Evolutionary conservation across 192 early-diverging fungal genomes (phyloP).

Genomic region (Rhizoclosmatium globosum): DNA sequence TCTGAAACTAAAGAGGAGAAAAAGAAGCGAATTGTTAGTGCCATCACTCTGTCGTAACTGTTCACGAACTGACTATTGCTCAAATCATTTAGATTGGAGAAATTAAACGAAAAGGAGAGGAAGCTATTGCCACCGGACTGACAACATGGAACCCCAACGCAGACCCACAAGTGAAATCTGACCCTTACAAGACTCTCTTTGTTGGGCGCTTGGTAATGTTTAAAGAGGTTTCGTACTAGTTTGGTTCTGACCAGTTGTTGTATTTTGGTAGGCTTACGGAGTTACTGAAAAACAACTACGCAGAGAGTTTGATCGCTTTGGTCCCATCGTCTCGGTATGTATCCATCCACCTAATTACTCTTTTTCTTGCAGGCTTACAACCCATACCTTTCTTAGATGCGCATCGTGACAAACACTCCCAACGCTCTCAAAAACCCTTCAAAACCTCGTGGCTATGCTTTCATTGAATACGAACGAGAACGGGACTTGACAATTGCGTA

Average conservation of each 20-base stretch:
- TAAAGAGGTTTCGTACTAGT: too few species aligned
- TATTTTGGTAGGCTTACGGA: constrained; percentile 62
- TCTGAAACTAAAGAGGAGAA: constrained; percentile 73
- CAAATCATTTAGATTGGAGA: constrained; percentile 56
- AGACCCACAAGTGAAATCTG: constrained; percentile 76
- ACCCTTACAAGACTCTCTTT: constrained; percentile 94
- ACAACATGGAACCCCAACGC: constrained; percentile 76
- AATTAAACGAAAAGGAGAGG: constrained; percentile 65
- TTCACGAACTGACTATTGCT: not conserved
- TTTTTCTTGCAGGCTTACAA: not conserved
- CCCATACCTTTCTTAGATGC: constrained; percentile 54
- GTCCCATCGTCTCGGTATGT: constrained; percentile 79
- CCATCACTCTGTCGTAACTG: not conserved
- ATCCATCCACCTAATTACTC: not conserved
- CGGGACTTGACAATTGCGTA: constrained; percentile 82
- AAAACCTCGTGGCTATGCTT: constrained; percentile 92
- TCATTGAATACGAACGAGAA: constrained; percentile 94
- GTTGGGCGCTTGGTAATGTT: constrained; percentile 76
- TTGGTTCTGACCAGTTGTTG: not conserved
- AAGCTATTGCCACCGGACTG: constrained; percentile 60
- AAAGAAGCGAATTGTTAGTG: constrained; percentile 70
- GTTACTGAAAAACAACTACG: constrained; percentile 80
- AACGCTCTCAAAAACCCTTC: constrained; percentile 46
- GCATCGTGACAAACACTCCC: constrained; percentile 72
- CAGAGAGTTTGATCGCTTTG: constrained; percentile 82